Conservation (phyloP, 495 filamentous ascomycete species). For the Melanomma pulvis-pyrius region DNA sequence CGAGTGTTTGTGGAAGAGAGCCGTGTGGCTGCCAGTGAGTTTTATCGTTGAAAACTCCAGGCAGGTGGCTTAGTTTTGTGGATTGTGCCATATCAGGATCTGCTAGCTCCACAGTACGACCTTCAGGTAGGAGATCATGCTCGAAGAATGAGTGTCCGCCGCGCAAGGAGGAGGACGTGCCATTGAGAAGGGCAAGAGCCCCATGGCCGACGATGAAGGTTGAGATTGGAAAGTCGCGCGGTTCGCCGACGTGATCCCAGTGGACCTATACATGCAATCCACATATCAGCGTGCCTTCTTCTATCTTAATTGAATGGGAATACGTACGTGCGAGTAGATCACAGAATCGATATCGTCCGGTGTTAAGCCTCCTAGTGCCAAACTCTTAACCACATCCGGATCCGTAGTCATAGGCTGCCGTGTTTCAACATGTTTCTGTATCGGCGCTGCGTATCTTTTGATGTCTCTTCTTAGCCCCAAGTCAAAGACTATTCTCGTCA, state of each 20-base stretch:
- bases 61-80: background rate
- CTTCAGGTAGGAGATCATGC: conserved; percentile 42
- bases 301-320: conserved; percentile 6
- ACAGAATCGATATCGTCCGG: conserved; percentile 49
- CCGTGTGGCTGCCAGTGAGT: conserved; percentile 40
- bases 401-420: conserved; percentile 44
- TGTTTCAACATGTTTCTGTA: conserved; percentile 45
- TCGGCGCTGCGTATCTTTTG: conserved; percentile 42
- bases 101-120: conserved; percentile 46
- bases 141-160: conserved; percentile 51
- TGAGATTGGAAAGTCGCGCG: conserved; percentile 44
- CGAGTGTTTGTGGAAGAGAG: conserved; percentile 45
- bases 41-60: conserved; percentile 6
- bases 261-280: conserved; percentile 38
- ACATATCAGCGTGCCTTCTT: too few species aligned
- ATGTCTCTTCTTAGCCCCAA: conserved; percentile 46
- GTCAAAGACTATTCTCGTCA: conserved; percentile 49
- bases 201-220: conserved; percentile 49
- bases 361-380: conserved; percentile 40
- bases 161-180: conserved; percentile 32
- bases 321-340: conserved; percentile 46
- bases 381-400: conserved; percentile 46
- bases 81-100: conserved; percentile 4
- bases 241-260: conserved; percentile 52
- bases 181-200: conserved; percentile 41